Evolutionary conservation across 169 alveolate genomes (phyloP).

Genomic region (Eimeria praecox): DNA sequence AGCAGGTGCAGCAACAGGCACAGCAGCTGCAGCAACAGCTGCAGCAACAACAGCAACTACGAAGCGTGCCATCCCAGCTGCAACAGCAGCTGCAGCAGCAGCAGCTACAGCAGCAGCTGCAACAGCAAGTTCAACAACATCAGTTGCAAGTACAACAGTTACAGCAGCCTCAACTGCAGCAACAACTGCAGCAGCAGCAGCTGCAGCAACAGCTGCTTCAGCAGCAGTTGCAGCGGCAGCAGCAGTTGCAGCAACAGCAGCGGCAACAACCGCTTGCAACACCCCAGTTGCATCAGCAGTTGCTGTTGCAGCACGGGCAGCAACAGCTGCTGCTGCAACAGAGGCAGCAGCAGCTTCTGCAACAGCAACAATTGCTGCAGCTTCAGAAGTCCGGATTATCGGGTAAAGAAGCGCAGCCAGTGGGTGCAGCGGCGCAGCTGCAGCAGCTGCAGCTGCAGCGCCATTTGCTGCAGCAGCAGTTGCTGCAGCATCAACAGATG

Average conservation of each 20-base stretch:
- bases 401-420: slow-evolving; percentile 21
- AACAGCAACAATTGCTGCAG: slow-evolving; percentile 54
- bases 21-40: slow-evolving; percentile 51
- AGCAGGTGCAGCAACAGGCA: slow-evolving; percentile 22
- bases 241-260: slow-evolving; percentile 64
- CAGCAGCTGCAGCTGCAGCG: slow-evolving; percentile 58
- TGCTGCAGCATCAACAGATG: slow-evolving; percentile 36
- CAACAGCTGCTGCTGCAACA: slow-evolving; percentile 25
- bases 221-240: slow-evolving; percentile 26
- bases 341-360: slow-evolving; percentile 53
- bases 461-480: slow-evolving; percentile 38
- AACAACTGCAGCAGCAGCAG: slow-evolving; percentile 8
- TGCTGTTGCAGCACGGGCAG: slow-evolving; percentile 34
- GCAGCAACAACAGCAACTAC: slow-evolving; percentile 46
- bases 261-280: neutral
- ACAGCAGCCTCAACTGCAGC: slow-evolving; percentile 27
- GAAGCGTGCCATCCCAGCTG: no score
- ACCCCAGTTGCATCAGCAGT: slow-evolving; percentile 41
- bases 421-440: slow-evolving; percentile 45
- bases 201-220: slow-evolving; percentile 35
- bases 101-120: slow-evolving; percentile 64
- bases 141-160: neutral
- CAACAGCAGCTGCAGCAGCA: slow-evolving; percentile 43
- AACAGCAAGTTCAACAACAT: neutral
- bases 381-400: slow-evolving; percentile 32